Base-by-base conservation (phyloP, 2,329 filamentous ascomycete genomes). In the Didymella arachidicola region DNA sequence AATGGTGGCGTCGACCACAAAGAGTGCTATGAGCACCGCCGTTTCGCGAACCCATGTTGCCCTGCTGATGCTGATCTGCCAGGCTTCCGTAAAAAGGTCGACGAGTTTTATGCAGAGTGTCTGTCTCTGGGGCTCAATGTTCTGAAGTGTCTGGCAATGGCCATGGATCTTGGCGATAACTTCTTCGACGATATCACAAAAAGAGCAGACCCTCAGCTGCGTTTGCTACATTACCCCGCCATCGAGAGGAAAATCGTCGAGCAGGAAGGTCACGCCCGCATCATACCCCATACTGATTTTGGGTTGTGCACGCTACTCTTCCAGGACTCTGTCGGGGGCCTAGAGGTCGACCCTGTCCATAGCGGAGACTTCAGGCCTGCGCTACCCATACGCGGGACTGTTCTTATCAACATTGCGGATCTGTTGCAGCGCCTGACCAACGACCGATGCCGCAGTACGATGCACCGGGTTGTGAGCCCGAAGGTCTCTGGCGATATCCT, bases 221-320 rank as follows among this genome's bases (percentile, higher is more conserved):
- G 71, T 0, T 45, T 75, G 16, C 59, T 70, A 16, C 68, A 72
- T 55, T 75, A 74, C 39, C 70, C 72, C 4, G 50, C 65, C 7
- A 69, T 72, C 16, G 64, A 65, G 39, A 61, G 62, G n/a, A 61
- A 60, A 2, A 53, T 69, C 5, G 22, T 71, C 0, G 61, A 67
- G 36, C 64, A 70, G 43, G 63, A 68, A 53, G 64, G 65, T 6
- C 67, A 70, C 34, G 61, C 62, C 1, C 63, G 71, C 4, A 71
- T 71, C 32, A 70, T 70, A 39, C 70, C 69, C 5, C 71, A 75
- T 43, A 74, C 71, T 10, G 72, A 74, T 44, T 74, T 73, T 44
- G 72, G 72, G 2, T 61, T 76, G 4, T 71, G 79, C 47, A 78
- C 76, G 0, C 63, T 78, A 7, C 63, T 80, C 0, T 77, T 79